These are phyloP conservation scores for Tricholomella constricta DNA, from an alignment of 768 basidiomycete genomes.

Conservation along the genomic window DNA sequence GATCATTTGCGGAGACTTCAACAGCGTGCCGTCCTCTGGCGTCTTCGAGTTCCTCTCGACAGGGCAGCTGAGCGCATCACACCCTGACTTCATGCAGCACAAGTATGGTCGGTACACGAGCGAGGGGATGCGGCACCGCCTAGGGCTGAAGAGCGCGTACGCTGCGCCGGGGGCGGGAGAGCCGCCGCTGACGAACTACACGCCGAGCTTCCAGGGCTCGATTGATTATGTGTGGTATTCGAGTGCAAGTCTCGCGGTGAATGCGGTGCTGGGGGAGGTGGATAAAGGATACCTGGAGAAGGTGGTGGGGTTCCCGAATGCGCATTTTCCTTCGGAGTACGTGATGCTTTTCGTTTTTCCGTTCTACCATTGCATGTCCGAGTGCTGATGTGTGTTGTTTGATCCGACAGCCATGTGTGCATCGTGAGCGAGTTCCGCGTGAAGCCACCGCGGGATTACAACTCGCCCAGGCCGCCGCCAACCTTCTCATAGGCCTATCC, in stretches of 20 bases:
- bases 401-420: constrained; percentile 62
- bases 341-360: constrained; percentile 34
- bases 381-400: constrained; percentile 6
- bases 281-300: constrained; percentile 84
- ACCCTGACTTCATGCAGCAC: constrained; percentile 91
- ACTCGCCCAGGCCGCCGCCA: constrained; percentile 27
- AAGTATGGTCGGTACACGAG: constrained; percentile 91
- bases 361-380: constrained; percentile 4
- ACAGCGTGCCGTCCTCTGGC: constrained; percentile 83
- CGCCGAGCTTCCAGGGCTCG: constrained; percentile 81
- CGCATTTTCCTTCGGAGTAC: constrained; percentile 96
- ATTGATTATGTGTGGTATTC: constrained; percentile 97
- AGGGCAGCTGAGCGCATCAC: constrained; percentile 69
- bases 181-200: constrained; percentile 83
- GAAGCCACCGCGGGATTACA: constrained; percentile 62
- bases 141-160: constrained; percentile 87
- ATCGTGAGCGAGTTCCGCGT: constrained; percentile 77
- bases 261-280: constrained; percentile 85
- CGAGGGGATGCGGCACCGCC: constrained; percentile 78
- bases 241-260: constrained; percentile 69
- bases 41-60: constrained; percentile 89
- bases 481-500: constrained; percentile 19
- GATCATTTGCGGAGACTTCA: constrained; percentile 94
- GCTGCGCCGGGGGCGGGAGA: constrained; percentile 45
- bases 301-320: constrained; percentile 95